phyloP scores from a whole-genome alignment of 495 filamentous ascomycete genomes.

The Xylaria intraflava region DNA sequence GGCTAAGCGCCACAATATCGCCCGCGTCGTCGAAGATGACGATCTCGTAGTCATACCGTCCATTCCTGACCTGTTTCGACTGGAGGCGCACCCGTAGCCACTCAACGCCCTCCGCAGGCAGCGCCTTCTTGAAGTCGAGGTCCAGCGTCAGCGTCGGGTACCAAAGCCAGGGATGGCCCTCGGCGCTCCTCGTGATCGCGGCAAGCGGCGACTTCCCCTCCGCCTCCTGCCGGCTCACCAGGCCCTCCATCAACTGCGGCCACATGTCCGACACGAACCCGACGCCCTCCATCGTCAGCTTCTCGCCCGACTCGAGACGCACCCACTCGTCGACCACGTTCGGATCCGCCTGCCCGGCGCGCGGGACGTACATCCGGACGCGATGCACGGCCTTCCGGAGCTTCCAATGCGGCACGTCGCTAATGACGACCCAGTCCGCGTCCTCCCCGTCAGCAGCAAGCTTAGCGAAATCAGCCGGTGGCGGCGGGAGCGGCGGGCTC shows the following conservation, averaged over 20 bases:
- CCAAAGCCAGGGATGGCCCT: conserved; percentile 46
- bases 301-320: conserved; percentile 43
- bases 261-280: conserved; percentile 59
- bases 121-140: conserved; percentile 57
- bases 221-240: background rate
- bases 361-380: conserved; percentile 51
- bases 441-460: conserved; percentile 36
- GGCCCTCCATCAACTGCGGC: conserved; percentile 16
- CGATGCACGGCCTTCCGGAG: conserved; percentile 56
- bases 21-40: conserved; percentile 49
- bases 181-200: conserved; percentile 9
- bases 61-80: conserved; percentile 50
- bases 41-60: conserved; percentile 57
- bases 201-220: background rate
- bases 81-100: conserved; percentile 57
- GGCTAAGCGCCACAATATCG: conserved; percentile 53
- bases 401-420: conserved; percentile 40
- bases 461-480: conserved; percentile 33
- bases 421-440: conserved; percentile 34
- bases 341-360: conserved; percentile 35
- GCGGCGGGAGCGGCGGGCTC: conserved; percentile 37
- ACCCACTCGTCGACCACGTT: conserved; percentile 60
- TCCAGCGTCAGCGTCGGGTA: conserved; percentile 67
- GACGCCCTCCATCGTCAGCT: conserved; percentile 48
- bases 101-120: conserved; percentile 54